Evolutionary conservation across 257 asterid species (phyloP), one percentile per base, ranked within the genome.

Genomic region (Haberlea rhodopensis): DNA sequence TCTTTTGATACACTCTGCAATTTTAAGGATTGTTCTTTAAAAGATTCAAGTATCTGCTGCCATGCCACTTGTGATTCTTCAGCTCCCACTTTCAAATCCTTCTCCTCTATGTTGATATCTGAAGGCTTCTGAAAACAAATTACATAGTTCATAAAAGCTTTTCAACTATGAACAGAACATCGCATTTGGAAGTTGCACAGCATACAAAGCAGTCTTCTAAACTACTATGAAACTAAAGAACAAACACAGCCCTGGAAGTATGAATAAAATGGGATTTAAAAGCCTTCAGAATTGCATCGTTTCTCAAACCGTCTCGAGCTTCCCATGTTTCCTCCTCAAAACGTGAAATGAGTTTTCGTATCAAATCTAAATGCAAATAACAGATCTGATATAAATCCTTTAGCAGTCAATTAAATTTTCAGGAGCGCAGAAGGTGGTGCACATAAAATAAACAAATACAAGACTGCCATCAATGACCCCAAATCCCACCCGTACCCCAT

Each of bases 1-100:
- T 88, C 96, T 67, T 75, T 88, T 16, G 96, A 88, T 24, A 81
- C 60, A 65, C 74, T 66, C 79, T 83, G 95, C 87, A 86, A 73
- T 75, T 84, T 88, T 66, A 86, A 67, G 63, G 94, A 86, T 69
- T 88, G 96, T 59, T 86, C 90, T 79, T 82, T 91, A 60, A 91
- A 86, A 46, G 89, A 70, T 40, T 80, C 79, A 34, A 91, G 82
- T 24, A 90, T 71, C 83, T 85, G 82, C 76, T 84, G 81, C 96
- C 95, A 91, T 55, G 86, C 91, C 75, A 79, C 95, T 61, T 86
- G 77, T 10, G 86, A 72, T 53, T 77, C 91, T 68, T 75, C 85
- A 57, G 77, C 69, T 73, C 54, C 80, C 60, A 13, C 73, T 80
- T 83, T 74, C 54, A 71, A 66, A 71, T 69, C 83, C 62, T 68